These are phyloP conservation scores for Wallacemonas rigidus DNA, from an alignment of 208 protist genomes.

Conservation along the genomic window DNA sequence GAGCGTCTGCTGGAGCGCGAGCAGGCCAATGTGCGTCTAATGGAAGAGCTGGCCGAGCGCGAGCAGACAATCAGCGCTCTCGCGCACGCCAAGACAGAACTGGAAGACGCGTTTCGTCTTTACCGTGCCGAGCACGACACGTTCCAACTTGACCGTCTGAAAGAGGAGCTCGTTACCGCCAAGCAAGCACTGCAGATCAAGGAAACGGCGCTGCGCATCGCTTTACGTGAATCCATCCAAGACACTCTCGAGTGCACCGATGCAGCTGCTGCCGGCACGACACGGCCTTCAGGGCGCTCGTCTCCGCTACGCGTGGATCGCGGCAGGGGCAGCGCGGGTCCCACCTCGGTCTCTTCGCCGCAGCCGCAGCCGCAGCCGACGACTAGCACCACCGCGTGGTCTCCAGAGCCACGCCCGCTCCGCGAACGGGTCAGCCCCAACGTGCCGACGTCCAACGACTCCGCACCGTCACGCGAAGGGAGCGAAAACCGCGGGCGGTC, in stretches of 20 bases:
- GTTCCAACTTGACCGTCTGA: conserved; percentile 20
- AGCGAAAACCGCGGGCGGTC: too few species aligned
- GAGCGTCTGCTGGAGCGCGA: conserved; percentile 46
- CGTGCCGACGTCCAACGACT: background rate
- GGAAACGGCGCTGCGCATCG: conserved; percentile 49
- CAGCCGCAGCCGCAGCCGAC: too few species aligned
- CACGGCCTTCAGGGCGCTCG: too few species aligned
- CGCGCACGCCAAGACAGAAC: conserved; percentile 11
- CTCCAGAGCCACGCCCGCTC: background rate
- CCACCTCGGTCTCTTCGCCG: too few species aligned
- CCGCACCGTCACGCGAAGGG: too few species aligned
- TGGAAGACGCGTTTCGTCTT: conserved; percentile 2
- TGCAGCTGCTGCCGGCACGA: too few species aligned
- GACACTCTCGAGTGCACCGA: background rate
- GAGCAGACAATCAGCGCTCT: background rate
- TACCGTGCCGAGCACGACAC: conserved; percentile 25
- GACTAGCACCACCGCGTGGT: too few species aligned
- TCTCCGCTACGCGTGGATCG: too few species aligned
- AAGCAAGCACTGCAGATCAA: conserved; percentile 38
- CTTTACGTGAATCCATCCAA: conserved; percentile 31
- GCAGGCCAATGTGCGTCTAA: conserved; percentile 18
- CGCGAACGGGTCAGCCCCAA: background rate
- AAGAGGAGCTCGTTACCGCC: conserved; percentile 23
- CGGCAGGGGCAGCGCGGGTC: too few species aligned
- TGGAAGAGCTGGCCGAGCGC: background rate